Evolutionary conservation across 2,329 filamentous ascomycete genomes (phyloP).

Genomic region (Fusarium compactum): DNA sequence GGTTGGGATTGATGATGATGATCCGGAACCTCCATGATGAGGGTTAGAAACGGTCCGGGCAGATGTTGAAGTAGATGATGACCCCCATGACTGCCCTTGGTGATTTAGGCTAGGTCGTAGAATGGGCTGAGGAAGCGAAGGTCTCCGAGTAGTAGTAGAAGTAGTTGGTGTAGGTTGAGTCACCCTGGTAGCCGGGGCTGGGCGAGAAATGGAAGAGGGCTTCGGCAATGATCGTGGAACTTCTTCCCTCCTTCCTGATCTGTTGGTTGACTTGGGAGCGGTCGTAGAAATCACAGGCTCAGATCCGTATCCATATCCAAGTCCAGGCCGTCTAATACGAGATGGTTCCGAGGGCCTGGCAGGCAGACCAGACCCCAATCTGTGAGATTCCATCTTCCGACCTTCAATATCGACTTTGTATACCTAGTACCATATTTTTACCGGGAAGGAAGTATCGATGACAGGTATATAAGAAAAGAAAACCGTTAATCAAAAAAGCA

Average conservation of each 20-base stretch:
- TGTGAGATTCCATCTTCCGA: conserved; percentile 59
- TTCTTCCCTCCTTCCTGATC: conserved; percentile 41
- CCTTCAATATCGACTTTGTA: conserved; percentile 39
- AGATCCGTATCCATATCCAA: conserved; percentile 16
- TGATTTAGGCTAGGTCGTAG: conserved; percentile 50
- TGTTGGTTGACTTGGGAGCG: conserved; percentile 43
- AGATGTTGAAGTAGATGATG: conserved; percentile 52
- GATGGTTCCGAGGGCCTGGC: conserved; percentile 55
- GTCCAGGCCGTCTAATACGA: conserved; percentile 47
- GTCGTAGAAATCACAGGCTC: conserved; percentile 37
- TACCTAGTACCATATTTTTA: conserved; percentile 41
- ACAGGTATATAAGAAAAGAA: conserved; percentile 30
- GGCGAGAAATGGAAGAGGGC: conserved; percentile 32
- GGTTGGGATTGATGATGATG: conserved; percentile 52
- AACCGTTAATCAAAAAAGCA: conserved; percentile 37
- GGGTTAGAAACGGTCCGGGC: conserved; percentile 48
- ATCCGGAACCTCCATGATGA: conserved; percentile 50
- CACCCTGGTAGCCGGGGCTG: conserved; percentile 35
- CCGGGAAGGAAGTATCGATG: conserved; percentile 4
- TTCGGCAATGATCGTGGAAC: conserved; percentile 33
- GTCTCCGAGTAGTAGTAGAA: conserved; percentile 37
- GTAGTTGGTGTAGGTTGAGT: conserved; percentile 36
- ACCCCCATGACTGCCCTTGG: conserved; percentile 59
- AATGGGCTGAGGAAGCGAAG: conserved; percentile 44
- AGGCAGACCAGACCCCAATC: conserved; percentile 56